A percentile compares a stretch with the other conserved stretches of the same genome.
Evolutionary conservation across 306 rosid genomes (phyloP).

Genomic region (Sindora glabra): DNA sequence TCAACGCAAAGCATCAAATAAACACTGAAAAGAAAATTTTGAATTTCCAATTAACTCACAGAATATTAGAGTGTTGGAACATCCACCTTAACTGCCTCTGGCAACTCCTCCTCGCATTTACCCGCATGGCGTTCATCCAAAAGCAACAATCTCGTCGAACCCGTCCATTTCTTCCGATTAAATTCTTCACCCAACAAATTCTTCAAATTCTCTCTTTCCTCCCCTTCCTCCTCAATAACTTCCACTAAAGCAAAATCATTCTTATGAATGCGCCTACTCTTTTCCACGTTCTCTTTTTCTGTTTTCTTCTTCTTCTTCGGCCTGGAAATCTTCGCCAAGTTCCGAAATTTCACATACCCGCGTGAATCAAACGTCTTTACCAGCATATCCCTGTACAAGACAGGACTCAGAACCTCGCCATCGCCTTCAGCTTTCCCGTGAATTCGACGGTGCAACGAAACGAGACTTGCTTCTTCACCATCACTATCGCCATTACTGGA

Average conservation of each 20-base stretch:
- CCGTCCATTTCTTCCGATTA: slow-evolving; percentile 62
- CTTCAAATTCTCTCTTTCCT: slow-evolving; percentile 39
- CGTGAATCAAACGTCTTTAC: slow-evolving; percentile 58
- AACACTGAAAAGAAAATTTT: not conserved
- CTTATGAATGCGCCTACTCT: slow-evolving; percentile 25
- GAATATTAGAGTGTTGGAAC: slow-evolving; percentile 24
- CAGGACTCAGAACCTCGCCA: slow-evolving; percentile 53
- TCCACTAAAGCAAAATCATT: slow-evolving; percentile 38
- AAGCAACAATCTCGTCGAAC: slow-evolving; percentile 70
- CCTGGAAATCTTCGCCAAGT: slow-evolving; percentile 80
- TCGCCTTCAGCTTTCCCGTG: slow-evolving; percentile 57
- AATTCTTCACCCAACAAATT: slow-evolving; percentile 62
- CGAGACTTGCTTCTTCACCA: slow-evolving; percentile 15
- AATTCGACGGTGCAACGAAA: slow-evolving; percentile 47
- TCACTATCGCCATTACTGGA: not conserved
- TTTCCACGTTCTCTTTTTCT: slow-evolving; percentile 25
- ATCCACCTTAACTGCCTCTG: slow-evolving; percentile 87
- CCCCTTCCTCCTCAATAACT: slow-evolving; percentile 61
- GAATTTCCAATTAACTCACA: slow-evolving; percentile 26
- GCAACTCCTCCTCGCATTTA: slow-evolving; percentile 41
- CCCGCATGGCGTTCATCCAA: slow-evolving; percentile 56
- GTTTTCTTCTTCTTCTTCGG: slow-evolving; percentile 49
- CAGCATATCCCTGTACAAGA: slow-evolving; percentile 63
- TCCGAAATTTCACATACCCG: slow-evolving; percentile 66
- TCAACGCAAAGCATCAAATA: not conserved